Evolutionary conservation across 2,329 filamentous ascomycete species (phyloP), one percentile per base, ranked within the genome.

Genomic region (Pestalotiopsis sp.): DNA sequence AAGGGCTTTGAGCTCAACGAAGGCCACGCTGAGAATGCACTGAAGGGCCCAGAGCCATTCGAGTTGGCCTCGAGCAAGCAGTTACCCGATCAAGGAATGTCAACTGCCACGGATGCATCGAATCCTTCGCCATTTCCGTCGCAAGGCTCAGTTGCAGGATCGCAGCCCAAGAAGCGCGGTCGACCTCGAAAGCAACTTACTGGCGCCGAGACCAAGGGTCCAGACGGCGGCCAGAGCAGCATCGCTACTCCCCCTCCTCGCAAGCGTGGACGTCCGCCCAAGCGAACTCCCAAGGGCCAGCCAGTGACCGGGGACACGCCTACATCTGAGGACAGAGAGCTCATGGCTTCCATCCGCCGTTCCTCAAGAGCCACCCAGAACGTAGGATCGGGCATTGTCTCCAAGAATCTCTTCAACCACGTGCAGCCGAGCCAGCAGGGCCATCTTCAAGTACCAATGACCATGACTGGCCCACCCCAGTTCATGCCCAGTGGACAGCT

Each of bases 181-280:
- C 61, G 61, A 5, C 61, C 61, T 20, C 61, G 61, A n/a, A 64
- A 64, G 41, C n/a, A 64, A n/a, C 60, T 63, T 20, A 27, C 60
- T 7, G 38, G 39, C 39, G 17, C 20, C 38, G 20, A 20, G 12
- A 7, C 14, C n/a, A 38, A 36, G 36, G n/a, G 11, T 20, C 13
- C n/a, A 25, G n/a, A 14, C 13, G n/a, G 20, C 20, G 17, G 25
- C 23, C 7, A 20, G n/a, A 12, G 23, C 17, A 14, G 13, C 12
- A 20, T 23, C 23, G 20, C 17, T 20, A 45, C n/a, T 38, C 45
- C 61, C 12, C 61, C 61, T 25, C n/a, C 61, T n/a, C 61, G 61
- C 39, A 64, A 64, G 41, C 38, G 61, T 20, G 61, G 61, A 6
- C 61, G 61, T n/a, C 61, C 61, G 6, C 38, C 38, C n/a, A 64